Evolutionary conservation across 179 eudicot species (phyloP), one percentile per base, ranked within the genome.

Genomic region (Beta macrorhiza): DNA sequence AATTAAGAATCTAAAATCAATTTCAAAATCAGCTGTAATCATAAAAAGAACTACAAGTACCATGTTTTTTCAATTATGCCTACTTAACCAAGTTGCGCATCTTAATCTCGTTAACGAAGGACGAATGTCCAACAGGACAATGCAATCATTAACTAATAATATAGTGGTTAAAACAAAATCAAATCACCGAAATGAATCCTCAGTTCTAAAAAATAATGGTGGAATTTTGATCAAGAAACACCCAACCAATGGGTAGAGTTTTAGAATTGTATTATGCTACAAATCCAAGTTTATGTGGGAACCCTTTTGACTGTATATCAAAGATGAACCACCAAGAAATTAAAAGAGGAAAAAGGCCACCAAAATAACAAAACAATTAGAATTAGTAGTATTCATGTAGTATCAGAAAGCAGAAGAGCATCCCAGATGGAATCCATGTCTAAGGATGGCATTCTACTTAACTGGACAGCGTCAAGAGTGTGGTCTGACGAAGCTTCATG

Each of bases 401-500:
- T 80, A 87, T 93, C 93, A 82, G 94, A 86, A 53, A 87, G 90
- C 9, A 89, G 82, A 70, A 95, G 90, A 61, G 97, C 95, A 90
- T 95, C 95, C 97, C 98, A 95, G 20, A 92, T 93, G 85, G 89
- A 87, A 76, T 93, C 98, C 95, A 95, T 95, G 81, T 92, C 98
- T 86, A 95, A 89, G 67, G 99, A 95, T 73, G 99, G 99, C 91
- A 95, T 89, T 88, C 93, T 91, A 87, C 98, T 93, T 72, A 95
- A 87, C 82, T 93, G 98, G 51, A 95, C 89, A 69, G 82, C 93
- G 67, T 91, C 92, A 78, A 76, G 55, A 73, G 15, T 79, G 72
- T 79, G 80, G 20, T 88, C 91, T n/a, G 87, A 65, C 16, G 77
- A 47, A 71, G 79, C 87, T 72, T 89, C 87, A 67, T 78, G 75